Evolutionary conservation across 1,284 basidiomycete genomes (phyloP).

Genomic region (Cutaneotrichosporon cavernicola): DNA sequence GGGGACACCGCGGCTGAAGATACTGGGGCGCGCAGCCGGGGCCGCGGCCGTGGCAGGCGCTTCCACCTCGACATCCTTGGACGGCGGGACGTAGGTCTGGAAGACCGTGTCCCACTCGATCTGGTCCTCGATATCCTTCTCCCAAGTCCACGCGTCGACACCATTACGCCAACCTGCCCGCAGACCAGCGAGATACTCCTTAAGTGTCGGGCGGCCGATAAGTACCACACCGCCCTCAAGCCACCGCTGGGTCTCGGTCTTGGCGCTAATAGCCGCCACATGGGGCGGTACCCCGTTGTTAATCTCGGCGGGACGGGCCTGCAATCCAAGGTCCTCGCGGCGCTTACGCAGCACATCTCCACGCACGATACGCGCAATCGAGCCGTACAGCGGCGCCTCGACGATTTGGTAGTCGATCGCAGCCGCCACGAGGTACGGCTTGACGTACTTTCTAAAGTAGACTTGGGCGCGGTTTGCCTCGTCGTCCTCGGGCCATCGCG

Average conservation of each 20-base stretch:
- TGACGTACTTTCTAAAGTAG: conserved; percentile 94
- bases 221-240: conserved; percentile 80
- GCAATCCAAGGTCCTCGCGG: conserved; percentile 61
- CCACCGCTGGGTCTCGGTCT: conserved; percentile 63
- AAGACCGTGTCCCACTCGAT: conserved; percentile 74
- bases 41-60: conserved; percentile 22
- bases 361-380: conserved; percentile 60
- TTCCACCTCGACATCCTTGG: conserved; percentile 22
- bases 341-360: conserved; percentile 60
- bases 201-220: conserved; percentile 86
- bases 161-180: conserved; percentile 80
- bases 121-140: conserved; percentile 69
- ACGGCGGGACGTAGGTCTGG: conserved; percentile 59
- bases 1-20: conserved; percentile 29
- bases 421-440: conserved; percentile 92
- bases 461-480: conserved; percentile 78
- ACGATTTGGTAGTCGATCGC: conserved; percentile 88
- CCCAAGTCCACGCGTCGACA: conserved; percentile 67
- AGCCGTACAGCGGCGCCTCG: conserved; percentile 78
- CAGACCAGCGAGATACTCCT: conserved; percentile 89
- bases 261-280: conserved; percentile 62
- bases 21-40: conserved; percentile 22
- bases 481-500: conserved; percentile 91
- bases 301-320: conserved; percentile 54
- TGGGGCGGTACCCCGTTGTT: conserved; percentile 27